A percentile compares a stretch with the other conserved stretches of the same genome.
phyloP scores from a whole-genome alignment of 2,329 filamentous ascomycete species.

The Mollisia scopiformis region DNA sequence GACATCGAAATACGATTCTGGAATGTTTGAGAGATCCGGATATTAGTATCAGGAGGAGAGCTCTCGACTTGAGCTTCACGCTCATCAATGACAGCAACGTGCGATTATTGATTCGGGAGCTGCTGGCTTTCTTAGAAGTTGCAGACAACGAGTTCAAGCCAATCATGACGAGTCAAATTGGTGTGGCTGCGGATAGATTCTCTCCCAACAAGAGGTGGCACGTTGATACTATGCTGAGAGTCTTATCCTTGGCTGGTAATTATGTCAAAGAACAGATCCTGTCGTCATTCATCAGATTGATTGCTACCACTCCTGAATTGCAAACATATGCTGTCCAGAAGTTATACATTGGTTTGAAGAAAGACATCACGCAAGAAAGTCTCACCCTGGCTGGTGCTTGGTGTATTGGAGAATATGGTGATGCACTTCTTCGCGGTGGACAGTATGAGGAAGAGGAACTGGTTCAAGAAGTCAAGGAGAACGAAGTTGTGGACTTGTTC shows the following conservation, averaged over 20 bases:
- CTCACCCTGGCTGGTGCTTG: conserved; percentile 91
- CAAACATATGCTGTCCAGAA: conserved; percentile 98
- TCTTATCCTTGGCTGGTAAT: conserved; percentile 91
- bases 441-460: conserved; percentile 95
- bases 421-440: conserved; percentile 83
- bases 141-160: conserved; percentile 99
- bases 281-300: conserved; percentile 93
- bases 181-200: conserved; percentile 93
- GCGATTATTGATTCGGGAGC: conserved; percentile 86
- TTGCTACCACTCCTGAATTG: conserved; percentile 90
- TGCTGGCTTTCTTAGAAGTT: conserved; percentile 93
- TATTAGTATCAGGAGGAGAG: conserved; percentile 93
- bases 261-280: conserved; percentile 98
- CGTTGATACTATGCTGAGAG: conserved; percentile 94
- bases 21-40: conserved; percentile 96
- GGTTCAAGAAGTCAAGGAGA: conserved; percentile 78
- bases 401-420: conserved; percentile 97
- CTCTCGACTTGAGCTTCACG: conserved; percentile 97
- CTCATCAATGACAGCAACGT: conserved; percentile 97
- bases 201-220: conserved; percentile 98
- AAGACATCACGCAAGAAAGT: conserved; percentile 97
- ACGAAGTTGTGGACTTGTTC: conserved; percentile 92
- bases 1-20: conserved; percentile 95
- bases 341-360: conserved; percentile 85
- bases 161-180: conserved; percentile 97